These are phyloP conservation scores for Oxyria digyna DNA, from an alignment of 148 eudicot species.

Conservation along the genomic window DNA sequence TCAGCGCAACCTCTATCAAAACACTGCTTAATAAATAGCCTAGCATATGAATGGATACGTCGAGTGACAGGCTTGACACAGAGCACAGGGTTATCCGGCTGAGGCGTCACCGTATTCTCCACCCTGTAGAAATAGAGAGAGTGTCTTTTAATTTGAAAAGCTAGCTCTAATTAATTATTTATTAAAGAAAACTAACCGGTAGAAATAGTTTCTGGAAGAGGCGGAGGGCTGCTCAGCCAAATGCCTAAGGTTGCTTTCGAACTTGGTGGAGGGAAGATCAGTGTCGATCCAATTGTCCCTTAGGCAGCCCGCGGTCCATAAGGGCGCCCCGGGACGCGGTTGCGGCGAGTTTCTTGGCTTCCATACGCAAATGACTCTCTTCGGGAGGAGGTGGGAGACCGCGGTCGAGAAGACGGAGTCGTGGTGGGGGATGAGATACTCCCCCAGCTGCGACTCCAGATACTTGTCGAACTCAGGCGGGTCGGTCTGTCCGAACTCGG, in stretches of 20 bases:
- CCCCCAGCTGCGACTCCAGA: slow-evolving; percentile 59
- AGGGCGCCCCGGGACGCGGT: slow-evolving; percentile 31
- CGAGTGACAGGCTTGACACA: slow-evolving; percentile 79
- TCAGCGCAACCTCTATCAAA: slow-evolving; percentile 36
- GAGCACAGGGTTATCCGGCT: slow-evolving; percentile 71
- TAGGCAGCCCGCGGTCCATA: slow-evolving; percentile 62
- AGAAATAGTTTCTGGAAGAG: slow-evolving; percentile 47
- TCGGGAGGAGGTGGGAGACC: slow-evolving; percentile 60
- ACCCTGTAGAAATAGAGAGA: slow-evolving; percentile 73
- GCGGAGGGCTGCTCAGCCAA: slow-evolving; percentile 56
- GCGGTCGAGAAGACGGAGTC: slow-evolving; percentile 61
- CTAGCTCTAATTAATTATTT: no score
- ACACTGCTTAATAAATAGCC: slow-evolving; percentile 71
- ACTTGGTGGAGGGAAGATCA: slow-evolving; percentile 73
- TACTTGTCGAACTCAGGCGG: slow-evolving; percentile 75
- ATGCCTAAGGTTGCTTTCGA: slow-evolving; percentile 73
- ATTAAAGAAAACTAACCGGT: no score
- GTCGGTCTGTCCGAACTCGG: slow-evolving; percentile 79
- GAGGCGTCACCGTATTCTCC: slow-evolving; percentile 90
- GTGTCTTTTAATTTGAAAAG: no score
- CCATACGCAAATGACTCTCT: slow-evolving; percentile 74
- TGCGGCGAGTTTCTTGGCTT: slow-evolving; percentile 57
- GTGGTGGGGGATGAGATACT: slow-evolving; percentile 61
- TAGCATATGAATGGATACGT: slow-evolving; percentile 58
- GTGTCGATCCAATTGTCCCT: slow-evolving; percentile 93